Base-by-base conservation (phyloP, 306 rosid genomes). In the Vicia faba region DNA sequence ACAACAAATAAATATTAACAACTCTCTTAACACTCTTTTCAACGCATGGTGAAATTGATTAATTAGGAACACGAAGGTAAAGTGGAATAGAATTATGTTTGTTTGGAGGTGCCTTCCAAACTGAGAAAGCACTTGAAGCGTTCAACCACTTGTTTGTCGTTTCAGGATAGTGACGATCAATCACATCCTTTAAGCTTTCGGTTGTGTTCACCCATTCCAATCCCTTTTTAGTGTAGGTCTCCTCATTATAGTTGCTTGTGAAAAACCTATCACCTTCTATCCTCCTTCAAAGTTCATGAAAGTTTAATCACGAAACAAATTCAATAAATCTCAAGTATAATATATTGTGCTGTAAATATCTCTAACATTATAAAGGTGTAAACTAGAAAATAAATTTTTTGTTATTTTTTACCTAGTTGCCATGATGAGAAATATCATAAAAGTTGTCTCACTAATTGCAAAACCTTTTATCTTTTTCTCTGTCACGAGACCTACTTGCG, bases 391-490 rank as follows among this genome's bases (percentile, higher is more conserved):
- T n/a, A n/a, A n/a, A n/a, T n/a, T n/a, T n/a, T n/a, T n/a, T n/a
- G n/a, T n/a, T n/a, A n/a, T n/a, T n/a, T n/a, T n/a, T n/a, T 85
- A 85, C 89, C 89, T 86, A 60, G 58, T 2, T 28, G 88, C 91
- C 91, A 84, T 86, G 50, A 79, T 14, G 0, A 86, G 8, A 72
- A 86, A 86, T 54, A 86, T 84, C 5, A 55, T 1, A 16, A 86
- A 86, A 49, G 88, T 88, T 0, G 88, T 79, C 69, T 86, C 88
- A 4, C 88, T 81, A 18, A 86, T 86, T 10, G 88, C 91, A 70
- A 86, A 86, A 1, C 88, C 88, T 31, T 74, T 81, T 28, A 86
- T 86, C 77, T 86, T 86, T 65, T 81, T 86, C 79, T 84, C 88
- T 1, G 91, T 88, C 86, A 86, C 81, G 35, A 81, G 85, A 15